Conservation (phyloP, 805 yeast species). For the Teunomyces kruisii region DNA sequence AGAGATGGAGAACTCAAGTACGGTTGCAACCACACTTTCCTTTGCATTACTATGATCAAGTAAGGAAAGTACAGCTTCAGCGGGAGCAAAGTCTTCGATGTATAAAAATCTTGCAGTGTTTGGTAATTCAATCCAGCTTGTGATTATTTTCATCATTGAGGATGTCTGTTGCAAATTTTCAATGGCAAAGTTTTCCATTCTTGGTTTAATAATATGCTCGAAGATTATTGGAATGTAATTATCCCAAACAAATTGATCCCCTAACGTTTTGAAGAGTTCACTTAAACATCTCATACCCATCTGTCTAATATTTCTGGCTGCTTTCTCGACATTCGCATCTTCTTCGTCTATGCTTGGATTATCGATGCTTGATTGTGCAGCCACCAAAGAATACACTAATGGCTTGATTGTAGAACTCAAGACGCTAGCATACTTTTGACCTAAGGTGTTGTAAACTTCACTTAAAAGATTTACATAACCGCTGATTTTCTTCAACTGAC, state of each 20-base stretch:
- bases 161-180: conserved; percentile 87
- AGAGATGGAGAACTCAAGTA: conserved; percentile 53
- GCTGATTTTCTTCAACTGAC: conserved; percentile 47
- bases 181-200: conserved; percentile 63
- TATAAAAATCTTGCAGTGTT: conserved; percentile 52
- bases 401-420: conserved; percentile 56
- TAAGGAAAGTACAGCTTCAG: conserved; percentile 54
- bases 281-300: conserved; percentile 64
- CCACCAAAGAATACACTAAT: conserved; percentile 51
- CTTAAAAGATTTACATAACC: conserved; percentile 66
- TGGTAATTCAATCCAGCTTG: conserved; percentile 48
- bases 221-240: conserved; percentile 50
- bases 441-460: conserved; percentile 58
- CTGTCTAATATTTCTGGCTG: conserved; percentile 62
- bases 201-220: conserved; percentile 55
- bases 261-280: conserved; percentile 53
- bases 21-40: conserved; percentile 58
- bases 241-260: conserved; percentile 56
- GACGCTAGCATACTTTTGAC: conserved; percentile 51
- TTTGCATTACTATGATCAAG: conserved; percentile 59
- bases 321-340: conserved; percentile 31
- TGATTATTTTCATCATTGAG: conserved; percentile 64
- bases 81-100: conserved; percentile 55
- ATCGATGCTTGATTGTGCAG: conserved; percentile 48
- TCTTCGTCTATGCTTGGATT: conserved; percentile 10